These are phyloP conservation scores for Aspergillus nidulans DNA, from an alignment of 495 filamentous ascomycete genomes.

Conservation along the genomic window DNA sequence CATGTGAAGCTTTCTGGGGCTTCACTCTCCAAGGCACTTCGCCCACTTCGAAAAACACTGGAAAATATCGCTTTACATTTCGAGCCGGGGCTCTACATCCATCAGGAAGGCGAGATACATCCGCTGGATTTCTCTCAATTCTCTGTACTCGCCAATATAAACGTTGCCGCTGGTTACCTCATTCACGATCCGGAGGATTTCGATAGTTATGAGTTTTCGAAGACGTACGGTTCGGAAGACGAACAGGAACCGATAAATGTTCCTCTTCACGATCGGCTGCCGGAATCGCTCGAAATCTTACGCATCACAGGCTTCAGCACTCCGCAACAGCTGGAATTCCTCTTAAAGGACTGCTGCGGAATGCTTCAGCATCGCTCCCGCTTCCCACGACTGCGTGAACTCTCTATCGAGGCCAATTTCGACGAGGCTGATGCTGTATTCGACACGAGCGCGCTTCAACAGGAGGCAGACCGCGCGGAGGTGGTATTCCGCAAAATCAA, in stretches of 20 bases:
- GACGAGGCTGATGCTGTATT: background rate
- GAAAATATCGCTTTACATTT: conserved; percentile 1
- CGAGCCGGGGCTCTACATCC: background rate
- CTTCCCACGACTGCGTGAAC: background rate
- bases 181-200: conserved; percentile 6
- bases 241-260: background rate
- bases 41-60: background rate
- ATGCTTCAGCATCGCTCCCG: background rate
- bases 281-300: conserved; percentile 1
- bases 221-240: background rate
- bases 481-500: background rate
- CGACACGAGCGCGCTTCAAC: background rate
- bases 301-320: conserved; percentile 1
- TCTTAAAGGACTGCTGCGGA: background rate
- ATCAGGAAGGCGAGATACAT: conserved; percentile 4
- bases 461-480: background rate
- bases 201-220: background rate
- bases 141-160: background rate
- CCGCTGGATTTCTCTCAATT: conserved; percentile 6
- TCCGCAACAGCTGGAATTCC: background rate
- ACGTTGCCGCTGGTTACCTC: conserved; percentile 3
- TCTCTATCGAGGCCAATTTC: background rate
- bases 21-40: background rate
- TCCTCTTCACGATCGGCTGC: background rate
- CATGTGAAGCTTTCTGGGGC: background rate